phyloP scores from a whole-genome alignment of 176 grass and related monocot genomes.

The Oryza nivara region DNA sequence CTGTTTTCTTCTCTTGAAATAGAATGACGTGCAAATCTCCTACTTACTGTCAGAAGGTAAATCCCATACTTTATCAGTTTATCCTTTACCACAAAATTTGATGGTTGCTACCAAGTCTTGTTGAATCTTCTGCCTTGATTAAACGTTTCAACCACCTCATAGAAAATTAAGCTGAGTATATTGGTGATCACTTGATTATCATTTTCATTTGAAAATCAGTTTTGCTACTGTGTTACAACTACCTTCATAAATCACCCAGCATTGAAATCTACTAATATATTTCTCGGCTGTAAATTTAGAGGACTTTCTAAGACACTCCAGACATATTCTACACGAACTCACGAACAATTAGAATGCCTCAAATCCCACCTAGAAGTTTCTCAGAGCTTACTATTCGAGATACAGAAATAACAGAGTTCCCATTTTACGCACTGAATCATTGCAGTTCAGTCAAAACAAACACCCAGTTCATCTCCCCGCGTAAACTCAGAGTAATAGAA shows the following conservation, averaged over 20 bases:
- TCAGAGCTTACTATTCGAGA: not conserved
- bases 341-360: not conserved
- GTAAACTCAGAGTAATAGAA: not conserved
- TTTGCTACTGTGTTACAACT: not conserved
- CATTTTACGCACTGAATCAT: not conserved
- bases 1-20: not conserved
- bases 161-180: not conserved
- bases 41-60: not conserved
- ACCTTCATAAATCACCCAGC: conserved; percentile 1
- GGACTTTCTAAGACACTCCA: not conserved
- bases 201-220: not conserved
- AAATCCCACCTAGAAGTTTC: not conserved
- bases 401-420: not conserved
- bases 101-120: not conserved
- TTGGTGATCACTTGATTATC: not conserved
- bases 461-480: not conserved
- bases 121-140: not conserved
- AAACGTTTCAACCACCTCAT: not conserved
- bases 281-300: not conserved
- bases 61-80: not conserved
- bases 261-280: not conserved
- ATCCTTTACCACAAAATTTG: not conserved
- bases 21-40: not conserved
- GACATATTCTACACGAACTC: not conserved
- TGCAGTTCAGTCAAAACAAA: conserved; percentile 1